A percentile compares a stretch with the other conserved stretches of the same genome.
These are phyloP conservation scores for Cryptococcus wingfieldii DNA, from an alignment of 1,284 basidiomycete genomes.

Conservation along the genomic window DNA sequence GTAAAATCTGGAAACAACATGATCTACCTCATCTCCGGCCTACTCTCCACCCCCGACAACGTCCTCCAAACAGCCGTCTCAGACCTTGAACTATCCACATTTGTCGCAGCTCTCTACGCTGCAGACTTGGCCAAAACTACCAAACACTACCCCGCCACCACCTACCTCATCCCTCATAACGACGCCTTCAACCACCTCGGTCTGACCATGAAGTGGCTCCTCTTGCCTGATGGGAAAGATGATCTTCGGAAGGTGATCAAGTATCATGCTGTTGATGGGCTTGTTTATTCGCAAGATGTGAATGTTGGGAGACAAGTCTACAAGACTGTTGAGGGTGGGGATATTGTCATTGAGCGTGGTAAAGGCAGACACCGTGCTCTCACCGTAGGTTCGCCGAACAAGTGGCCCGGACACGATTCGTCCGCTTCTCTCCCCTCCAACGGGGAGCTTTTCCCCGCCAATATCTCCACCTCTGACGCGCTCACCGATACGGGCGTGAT, in stretches of 20 bases:
- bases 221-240: conserved; percentile 62
- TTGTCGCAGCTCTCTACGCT: conserved; percentile 83
- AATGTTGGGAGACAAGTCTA: conserved; percentile 35
- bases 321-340: conserved; percentile 48
- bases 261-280: conserved; percentile 74
- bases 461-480: conserved; percentile 55
- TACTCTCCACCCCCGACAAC: conserved; percentile 76
- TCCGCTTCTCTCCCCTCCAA: conserved; percentile 32
- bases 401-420: conserved; percentile 40
- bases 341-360: conserved; percentile 40
- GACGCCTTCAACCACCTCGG: conserved; percentile 82
- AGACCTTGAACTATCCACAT: conserved; percentile 76
- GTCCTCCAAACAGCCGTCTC: conserved; percentile 78
- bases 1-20: conserved; percentile 71
- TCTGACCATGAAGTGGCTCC: conserved; percentile 80
- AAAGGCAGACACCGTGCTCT: conserved; percentile 25
- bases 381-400: conserved; percentile 29
- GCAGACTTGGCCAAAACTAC: conserved; percentile 69
- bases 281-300: conserved; percentile 64
- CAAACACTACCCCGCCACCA: conserved; percentile 65
- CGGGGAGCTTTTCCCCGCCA: conserved; percentile 37
- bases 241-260: conserved; percentile 77
- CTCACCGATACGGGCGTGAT: conserved; percentile 81
- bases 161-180: conserved; percentile 85
- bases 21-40: conserved; percentile 84